Evolutionary conservation across 1,139 yeast genomes (phyloP), one percentile per base, ranked within the genome.

Genomic region (Debaryomyces nepalensis): DNA sequence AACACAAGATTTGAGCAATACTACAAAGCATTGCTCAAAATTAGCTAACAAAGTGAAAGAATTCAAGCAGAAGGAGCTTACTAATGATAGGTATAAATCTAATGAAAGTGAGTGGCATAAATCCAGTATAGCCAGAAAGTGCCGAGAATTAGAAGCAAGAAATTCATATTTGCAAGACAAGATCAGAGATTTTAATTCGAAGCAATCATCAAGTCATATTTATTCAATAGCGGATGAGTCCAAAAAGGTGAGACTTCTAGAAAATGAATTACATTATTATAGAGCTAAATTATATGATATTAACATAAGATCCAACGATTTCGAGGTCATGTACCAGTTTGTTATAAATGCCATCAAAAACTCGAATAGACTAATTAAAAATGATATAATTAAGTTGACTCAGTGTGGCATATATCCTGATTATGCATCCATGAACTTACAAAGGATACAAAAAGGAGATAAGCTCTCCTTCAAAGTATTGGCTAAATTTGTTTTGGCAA

Each of bases 401-500:
- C 66, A 63, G 36, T 65, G 68, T 45, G 84, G 84, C 5, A 68
- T 79, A 9, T 77, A 75, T 52, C 82, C 84, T 0, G 81, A 76
- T 48, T 70, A 70, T 46, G 53, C 61, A 0, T 47, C 49, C 5
- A 48, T 53, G 40, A 47, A 46, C 46, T 36, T 54, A 48, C 38
- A 50, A 46, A 47, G 48, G 29, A 15, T 40, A 30, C 44, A 37
- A 14, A 42, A 42, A 38, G 40, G 50, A 14, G 48, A 45, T 31
- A 42, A 46, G 39, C 21, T 40, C 26, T 58, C 65, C 11, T 67
- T 78, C 43, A 64, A 57, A 39, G 54, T 51, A 16, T 50, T 75
- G 32, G 81, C 84, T 4, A 66, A 70, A 44, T 69, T 75, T 47
- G 87, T 83, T 4, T 60, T 84, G 47, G 85, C 87, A 1, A 65